phyloP scores from a whole-genome alignment of 192 early-diverging fungal genomes.

The Anaeromyces robustus region DNA sequence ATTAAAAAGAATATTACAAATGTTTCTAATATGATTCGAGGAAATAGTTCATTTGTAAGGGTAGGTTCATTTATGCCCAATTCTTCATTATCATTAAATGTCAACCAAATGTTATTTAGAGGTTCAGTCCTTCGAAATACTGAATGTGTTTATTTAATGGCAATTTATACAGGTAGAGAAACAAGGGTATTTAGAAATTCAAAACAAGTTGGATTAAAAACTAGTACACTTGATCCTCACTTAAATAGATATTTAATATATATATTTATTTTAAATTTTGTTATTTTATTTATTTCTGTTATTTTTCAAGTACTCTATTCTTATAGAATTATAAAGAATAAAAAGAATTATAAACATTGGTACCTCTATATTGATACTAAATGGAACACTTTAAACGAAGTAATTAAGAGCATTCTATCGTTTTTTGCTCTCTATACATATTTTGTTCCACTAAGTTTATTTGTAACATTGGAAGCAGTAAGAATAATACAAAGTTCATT shows the following conservation, averaged over 20 bases:
- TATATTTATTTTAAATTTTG: neutral
- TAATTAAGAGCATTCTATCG: conserved; percentile 7
- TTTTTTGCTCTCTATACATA: conserved; percentile 47
- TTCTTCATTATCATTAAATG: conserved; percentile 32
- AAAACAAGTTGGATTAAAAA: neutral
- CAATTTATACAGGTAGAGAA: conserved; percentile 34
- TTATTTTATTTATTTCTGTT: neutral
- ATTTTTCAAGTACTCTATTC: neutral
- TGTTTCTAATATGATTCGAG: neutral
- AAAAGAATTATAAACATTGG: neutral
- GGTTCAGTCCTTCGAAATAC: conserved; percentile 80
- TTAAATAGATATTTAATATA: neutral
- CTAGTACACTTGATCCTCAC: neutral
- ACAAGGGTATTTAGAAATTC: conserved; percentile 10
- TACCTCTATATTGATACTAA: neutral
- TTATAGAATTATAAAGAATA: neutral
- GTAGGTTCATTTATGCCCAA: neutral
- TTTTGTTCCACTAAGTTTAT: conserved; percentile 57
- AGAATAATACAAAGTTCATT: conserved; percentile 44
- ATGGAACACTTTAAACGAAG: neutral
- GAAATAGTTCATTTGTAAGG: neutral
- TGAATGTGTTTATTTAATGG: conserved; percentile 57
- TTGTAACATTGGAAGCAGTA: conserved; percentile 54
- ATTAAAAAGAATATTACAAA: neutral
- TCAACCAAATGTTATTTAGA: conserved; percentile 66